These are phyloP conservation scores for Lathyrus sativus DNA, from an alignment of 306 rosid genomes.

Conservation along the genomic window DNA sequence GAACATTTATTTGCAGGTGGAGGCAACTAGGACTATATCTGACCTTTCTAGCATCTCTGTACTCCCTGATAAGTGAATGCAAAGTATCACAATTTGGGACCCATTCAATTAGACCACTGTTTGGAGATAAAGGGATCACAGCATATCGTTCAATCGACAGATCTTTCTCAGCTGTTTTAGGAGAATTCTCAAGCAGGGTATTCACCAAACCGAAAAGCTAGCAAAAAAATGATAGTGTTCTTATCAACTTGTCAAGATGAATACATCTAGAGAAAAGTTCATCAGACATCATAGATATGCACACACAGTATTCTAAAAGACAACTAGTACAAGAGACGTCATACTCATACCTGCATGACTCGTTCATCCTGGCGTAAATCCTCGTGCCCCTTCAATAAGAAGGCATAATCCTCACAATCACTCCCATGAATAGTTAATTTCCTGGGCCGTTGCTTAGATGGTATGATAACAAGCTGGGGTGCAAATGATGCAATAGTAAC, in stretches of 20 bases:
- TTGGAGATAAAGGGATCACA: slow-evolving; percentile 94
- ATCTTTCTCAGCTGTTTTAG: slow-evolving; percentile 85
- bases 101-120: slow-evolving; percentile 98
- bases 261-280: slow-evolving; percentile 11
- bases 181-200: slow-evolving; percentile 84
- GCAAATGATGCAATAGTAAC: slow-evolving; percentile 92
- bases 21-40: slow-evolving; percentile 32
- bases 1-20: slow-evolving; percentile 28
- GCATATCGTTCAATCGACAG: slow-evolving; percentile 78
- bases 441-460: slow-evolving; percentile 96
- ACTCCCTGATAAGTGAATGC: slow-evolving; percentile 86
- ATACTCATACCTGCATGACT: slow-evolving; percentile 95
- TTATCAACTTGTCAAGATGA: slow-evolving; percentile 26
- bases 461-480: slow-evolving; percentile 88
- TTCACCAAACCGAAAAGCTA: slow-evolving; percentile 98
- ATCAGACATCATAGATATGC: slow-evolving; percentile 17
- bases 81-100: slow-evolving; percentile 96
- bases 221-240: slow-evolving; percentile 32
- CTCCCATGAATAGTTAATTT: slow-evolving; percentile 93
- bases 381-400: slow-evolving; percentile 96
- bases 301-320: slow-evolving; percentile 23
- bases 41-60: slow-evolving; percentile 95
- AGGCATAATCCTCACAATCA: slow-evolving; percentile 94
- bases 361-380: slow-evolving; percentile 99
- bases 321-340: slow-evolving; percentile 1